A percentile compares a stretch with the other conserved stretches of the same genome.
These are phyloP conservation scores for Fusarium nematophilum DNA, from an alignment of 2,329 filamentous ascomycete genomes.

Conservation along the genomic window DNA sequence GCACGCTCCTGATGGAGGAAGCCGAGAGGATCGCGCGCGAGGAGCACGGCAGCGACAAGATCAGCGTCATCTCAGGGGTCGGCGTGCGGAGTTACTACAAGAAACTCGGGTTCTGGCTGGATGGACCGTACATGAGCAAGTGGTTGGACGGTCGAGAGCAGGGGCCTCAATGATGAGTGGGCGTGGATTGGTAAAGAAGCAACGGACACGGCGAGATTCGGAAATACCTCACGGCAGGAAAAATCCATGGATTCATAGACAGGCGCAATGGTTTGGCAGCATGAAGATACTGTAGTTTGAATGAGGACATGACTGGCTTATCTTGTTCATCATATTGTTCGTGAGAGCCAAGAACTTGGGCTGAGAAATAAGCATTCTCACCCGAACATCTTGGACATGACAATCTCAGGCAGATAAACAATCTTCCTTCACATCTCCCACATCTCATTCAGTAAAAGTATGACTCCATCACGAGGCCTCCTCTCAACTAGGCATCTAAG, in stretches of 20 bases:
- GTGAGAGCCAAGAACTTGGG: no score
- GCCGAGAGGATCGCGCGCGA: constrained; percentile 94
- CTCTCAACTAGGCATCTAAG: no score
- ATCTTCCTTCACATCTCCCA: no score
- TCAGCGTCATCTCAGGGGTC: constrained; percentile 97
- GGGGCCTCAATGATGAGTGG: constrained; percentile 23
- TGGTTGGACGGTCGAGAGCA: constrained; percentile 64
- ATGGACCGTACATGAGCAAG: constrained; percentile 87
- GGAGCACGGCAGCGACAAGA: constrained; percentile 93
- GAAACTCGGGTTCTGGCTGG: constrained; percentile 91
- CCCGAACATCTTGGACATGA: not conserved
- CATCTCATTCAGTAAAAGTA: no score
- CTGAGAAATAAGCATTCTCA: not conserved
- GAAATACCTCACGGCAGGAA: constrained; percentile 31
- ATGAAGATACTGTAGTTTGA: constrained; percentile 20
- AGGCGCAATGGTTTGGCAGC: constrained; percentile 32
- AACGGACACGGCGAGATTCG: constrained; percentile 16
- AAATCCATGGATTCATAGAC: constrained; percentile 33
- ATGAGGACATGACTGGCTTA: not conserved
- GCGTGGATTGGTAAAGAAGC: constrained; percentile 14
- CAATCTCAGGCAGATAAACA: no score
- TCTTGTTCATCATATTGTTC: no score
- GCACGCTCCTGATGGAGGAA: constrained; percentile 96
- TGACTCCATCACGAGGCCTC: no score
- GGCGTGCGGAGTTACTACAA: constrained; percentile 95